These are phyloP conservation scores for Sextonia rubra DNA, from an alignment of 164 flowering plant genomes.

Conservation along the genomic window DNA sequence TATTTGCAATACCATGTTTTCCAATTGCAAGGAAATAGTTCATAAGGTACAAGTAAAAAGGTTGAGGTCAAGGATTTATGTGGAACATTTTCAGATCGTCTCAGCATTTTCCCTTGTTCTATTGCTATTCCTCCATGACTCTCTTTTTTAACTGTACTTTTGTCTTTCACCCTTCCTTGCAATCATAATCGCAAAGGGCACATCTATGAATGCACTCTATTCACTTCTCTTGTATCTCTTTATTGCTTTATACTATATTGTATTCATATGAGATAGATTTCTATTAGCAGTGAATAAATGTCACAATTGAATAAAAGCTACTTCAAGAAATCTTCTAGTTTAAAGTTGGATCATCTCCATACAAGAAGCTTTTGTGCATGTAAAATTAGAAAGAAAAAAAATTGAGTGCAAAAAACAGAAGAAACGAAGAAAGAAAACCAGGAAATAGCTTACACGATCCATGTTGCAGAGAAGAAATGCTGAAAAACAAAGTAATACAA, in stretches of 20 bases:
- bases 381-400: neutral
- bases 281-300: neutral
- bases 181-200: neutral
- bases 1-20: neutral
- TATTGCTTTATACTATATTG: neutral
- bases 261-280: neutral
- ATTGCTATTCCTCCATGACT: neutral
- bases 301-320: too few species aligned
- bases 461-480: conserved; percentile 95
- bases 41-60: too few species aligned
- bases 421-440: conserved; percentile 3
- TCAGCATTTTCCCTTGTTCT: neutral
- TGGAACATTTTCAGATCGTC: neutral
- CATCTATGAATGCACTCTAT: neutral
- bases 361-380: neutral
- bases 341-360: neutral
- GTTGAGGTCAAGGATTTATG: neutral
- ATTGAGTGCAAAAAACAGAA: neutral
- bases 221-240: neutral
- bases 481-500: conserved; percentile 85
- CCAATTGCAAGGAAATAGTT: neutral
- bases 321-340: neutral
- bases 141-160: neutral
- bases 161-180: neutral
- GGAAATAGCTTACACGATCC: conserved; percentile 73